These are phyloP conservation scores for Hyphopichia pseudoburtonii DNA, from an alignment of 1,139 yeast species.

Conservation along the genomic window DNA sequence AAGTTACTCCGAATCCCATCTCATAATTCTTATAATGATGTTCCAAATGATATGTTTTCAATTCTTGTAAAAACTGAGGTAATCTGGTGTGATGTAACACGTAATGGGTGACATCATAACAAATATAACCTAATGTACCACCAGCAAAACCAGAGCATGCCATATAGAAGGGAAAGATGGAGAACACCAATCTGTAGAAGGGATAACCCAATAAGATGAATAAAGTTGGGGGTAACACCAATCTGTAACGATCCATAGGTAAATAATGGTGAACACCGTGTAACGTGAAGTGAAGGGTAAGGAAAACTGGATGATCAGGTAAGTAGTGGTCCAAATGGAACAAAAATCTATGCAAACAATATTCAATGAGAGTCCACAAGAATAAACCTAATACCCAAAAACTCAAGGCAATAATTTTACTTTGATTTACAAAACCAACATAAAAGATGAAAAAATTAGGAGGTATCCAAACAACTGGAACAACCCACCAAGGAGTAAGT, in stretches of 20 bases:
- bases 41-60: constrained; percentile 89
- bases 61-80: constrained; percentile 71
- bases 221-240: constrained; percentile 95
- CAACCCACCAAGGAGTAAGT: constrained; percentile 61
- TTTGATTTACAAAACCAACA: constrained; percentile 39
- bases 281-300: constrained; percentile 80
- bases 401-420: constrained; percentile 36
- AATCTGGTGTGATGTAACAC: constrained; percentile 82
- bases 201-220: constrained; percentile 51
- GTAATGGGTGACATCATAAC: constrained; percentile 85
- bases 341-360: constrained; percentile 80
- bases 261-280: constrained; percentile 97
- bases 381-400: constrained; percentile 65
- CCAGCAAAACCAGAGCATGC: constrained; percentile 77
- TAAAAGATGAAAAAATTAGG: constrained; percentile 56
- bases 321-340: constrained; percentile 87
- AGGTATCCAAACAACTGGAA: constrained; percentile 89
- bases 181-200: constrained; percentile 40
- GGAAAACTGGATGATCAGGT: constrained; percentile 76
- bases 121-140: constrained; percentile 88
- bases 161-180: constrained; percentile 43
- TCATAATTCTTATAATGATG: constrained; percentile 97
- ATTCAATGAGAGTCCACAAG: constrained; percentile 92
- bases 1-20: constrained; percentile 93
- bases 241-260: constrained; percentile 92